A percentile compares a stretch with the other conserved stretches of the same genome.
Conservation (phyloP, 2,329 filamentous ascomycete genomes). For the Salinomyces thailandicus region DNA sequence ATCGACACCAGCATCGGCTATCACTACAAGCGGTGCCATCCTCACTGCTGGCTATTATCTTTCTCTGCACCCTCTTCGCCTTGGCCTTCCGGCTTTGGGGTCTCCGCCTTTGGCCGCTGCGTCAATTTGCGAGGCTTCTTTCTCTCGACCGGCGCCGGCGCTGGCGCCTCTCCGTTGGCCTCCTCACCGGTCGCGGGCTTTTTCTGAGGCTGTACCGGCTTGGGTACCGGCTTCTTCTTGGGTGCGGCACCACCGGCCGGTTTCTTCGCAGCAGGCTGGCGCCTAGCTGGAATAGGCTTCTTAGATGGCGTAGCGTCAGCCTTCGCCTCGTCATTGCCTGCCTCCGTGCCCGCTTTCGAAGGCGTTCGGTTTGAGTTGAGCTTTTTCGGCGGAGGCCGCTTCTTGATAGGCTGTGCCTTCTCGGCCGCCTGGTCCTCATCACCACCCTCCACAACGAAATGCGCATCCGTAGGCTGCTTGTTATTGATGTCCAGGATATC, state of each 20-base stretch:
- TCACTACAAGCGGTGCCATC: too few relatives aligned
- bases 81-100: constrained; percentile 1
- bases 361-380: constrained; percentile 6
- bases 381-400: constrained; percentile 15
- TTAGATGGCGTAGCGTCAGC: constrained; percentile 3
- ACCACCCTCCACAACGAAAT: constrained; percentile 31
- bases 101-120: constrained; percentile 7
- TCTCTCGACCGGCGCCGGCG: constrained; percentile 16
- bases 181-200: constrained; percentile 4
- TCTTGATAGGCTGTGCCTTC: constrained; percentile 15
- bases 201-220: constrained; percentile 11
- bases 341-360: constrained; percentile 9
- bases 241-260: constrained; percentile 4
- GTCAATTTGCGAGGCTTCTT: constrained; percentile 23
- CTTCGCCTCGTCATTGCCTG: constrained; percentile 4
- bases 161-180: constrained; percentile 7
- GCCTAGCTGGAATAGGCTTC: constrained; percentile 6
- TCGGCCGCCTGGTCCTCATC: constrained; percentile 12
- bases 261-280: constrained; percentile 8
- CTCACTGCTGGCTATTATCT: background rate
- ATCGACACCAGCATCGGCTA: too few relatives aligned
- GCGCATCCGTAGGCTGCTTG: constrained; percentile 33
- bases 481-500: constrained; percentile 35
- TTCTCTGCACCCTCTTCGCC: background rate
- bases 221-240: constrained; percentile 9